Evolutionary conservation across 345 rosid genomes (phyloP).

Genomic region (Nephelium lappaceum): DNA sequence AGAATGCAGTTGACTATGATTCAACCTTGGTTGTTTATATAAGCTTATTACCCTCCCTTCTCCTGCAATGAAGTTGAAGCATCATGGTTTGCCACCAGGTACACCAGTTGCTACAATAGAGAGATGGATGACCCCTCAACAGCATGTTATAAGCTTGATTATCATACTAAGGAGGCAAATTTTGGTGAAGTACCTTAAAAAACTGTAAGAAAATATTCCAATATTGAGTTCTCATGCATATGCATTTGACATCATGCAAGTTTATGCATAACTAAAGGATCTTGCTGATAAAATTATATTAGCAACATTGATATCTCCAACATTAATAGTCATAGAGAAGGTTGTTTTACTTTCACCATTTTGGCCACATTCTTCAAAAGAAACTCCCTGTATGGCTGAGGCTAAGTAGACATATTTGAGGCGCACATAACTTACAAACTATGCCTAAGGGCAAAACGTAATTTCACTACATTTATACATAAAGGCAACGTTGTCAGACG

Average conservation of each 20-base stretch:
- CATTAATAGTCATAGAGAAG: constrained; percentile 81
- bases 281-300: constrained; percentile 62
- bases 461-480: too few species aligned
- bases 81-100: constrained; percentile 73
- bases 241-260: constrained; percentile 44
- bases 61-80: constrained; percentile 75
- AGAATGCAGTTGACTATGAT: constrained; percentile 86
- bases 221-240: not conserved
- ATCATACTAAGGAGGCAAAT: not conserved
- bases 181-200: too few species aligned
- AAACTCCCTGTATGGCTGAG: constrained; percentile 45
- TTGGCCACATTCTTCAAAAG: constrained; percentile 57
- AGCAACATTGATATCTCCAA: constrained; percentile 76
- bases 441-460: too few species aligned
- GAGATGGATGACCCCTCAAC: constrained; percentile 78
- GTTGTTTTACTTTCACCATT: constrained; percentile 85
- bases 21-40: constrained; percentile 93
- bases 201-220: not conserved
- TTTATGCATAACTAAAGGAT: constrained; percentile 78
- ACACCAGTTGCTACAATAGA: constrained; percentile 96
- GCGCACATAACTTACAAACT: not conserved
- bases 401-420: constrained; percentile 20
- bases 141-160: constrained; percentile 59
- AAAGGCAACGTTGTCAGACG: too few species aligned
- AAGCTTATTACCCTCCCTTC: constrained; percentile 95